Evolutionary conservation across 208 protist species (phyloP).

Genomic region (Wallacemonas rigidus): DNA sequence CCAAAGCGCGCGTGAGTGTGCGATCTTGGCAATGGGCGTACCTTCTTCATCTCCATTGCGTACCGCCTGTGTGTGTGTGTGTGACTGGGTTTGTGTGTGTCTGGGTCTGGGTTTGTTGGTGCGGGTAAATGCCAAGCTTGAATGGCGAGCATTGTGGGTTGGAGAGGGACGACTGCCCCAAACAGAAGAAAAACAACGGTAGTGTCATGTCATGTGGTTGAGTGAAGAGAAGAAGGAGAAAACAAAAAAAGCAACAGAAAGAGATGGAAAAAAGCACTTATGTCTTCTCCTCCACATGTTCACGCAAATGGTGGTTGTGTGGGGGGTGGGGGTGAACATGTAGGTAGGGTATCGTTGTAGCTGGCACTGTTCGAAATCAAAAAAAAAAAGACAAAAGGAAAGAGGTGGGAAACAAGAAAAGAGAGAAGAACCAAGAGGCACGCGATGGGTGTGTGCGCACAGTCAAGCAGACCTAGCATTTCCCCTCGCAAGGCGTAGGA

Average conservation of each 20-base stretch:
- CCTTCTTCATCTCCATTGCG: too few species aligned
- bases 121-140: neutral
- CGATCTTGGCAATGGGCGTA: too few species aligned
- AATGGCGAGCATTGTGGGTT: neutral
- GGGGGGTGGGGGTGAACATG: neutral
- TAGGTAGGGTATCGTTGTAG: neutral
- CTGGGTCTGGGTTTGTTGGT: neutral
- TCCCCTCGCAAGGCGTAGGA: too few species aligned
- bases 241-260: constrained; percentile 14
- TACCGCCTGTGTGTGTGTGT: too few species aligned
- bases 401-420: neutral
- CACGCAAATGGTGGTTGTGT: neutral
- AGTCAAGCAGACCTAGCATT: too few species aligned
- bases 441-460: too few species aligned
- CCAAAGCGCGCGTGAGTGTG: too few species aligned
- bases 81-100: neutral
- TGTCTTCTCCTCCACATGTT: too few species aligned
- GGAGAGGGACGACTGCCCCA: neutral
- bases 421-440: neutral
- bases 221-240: neutral
- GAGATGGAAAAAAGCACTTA: neutral
- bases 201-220: neutral
- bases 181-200: neutral
- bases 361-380: neutral
- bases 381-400: constrained; percentile 14